Evolutionary conservation across 139 green algal genomes (phyloP), one percentile per base, ranked within the genome.

Genomic region (Chloropicon primus): DNA sequence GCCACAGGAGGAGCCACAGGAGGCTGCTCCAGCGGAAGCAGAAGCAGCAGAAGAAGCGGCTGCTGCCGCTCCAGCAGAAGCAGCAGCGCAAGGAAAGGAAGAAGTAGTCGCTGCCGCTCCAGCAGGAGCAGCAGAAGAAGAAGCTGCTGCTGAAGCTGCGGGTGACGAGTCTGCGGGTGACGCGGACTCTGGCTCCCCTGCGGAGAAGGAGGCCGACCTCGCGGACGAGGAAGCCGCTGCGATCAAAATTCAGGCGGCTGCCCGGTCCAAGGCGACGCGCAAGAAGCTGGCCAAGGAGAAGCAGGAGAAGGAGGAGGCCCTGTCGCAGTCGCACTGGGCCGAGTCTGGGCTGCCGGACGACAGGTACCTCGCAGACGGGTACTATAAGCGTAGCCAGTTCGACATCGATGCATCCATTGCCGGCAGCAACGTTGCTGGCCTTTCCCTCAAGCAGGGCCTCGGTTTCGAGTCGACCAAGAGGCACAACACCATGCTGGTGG

Each of bases 401-500:
- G 71, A 26, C 23, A 21, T 26, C 17, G 71, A 74, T 26, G 71
- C 10, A 5, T 54, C 73, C 23, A 62, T 62, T 62, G 41, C 41
- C 41, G 17, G 41, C 41, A 62, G 10, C 10, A 62, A 62, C 41
- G 41, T 62, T 17, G 41, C 41, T 17, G 41, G 41, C 10, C 2
- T 83, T 29, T 27, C 22, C 21, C 54, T 84, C 72, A 71, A 72
- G 24, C 26, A 71, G 21, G 27, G 82, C 10, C 54, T 90, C 25
- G 82, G 84, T 72, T 77, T 87, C 25, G 82, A 86, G 27, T 71
- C 75, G 2, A 23, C 26, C 71, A 88, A 86, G 74, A 84, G 84
- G 28, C 86, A 89, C 86, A 92, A 91, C 82, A 27, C 89, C n/a
- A 74, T 82, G 22, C 75, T 86, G 54, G 26, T 92, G 0, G 86